Evolutionary conservation across 352 stramenopile species (phyloP).

Genomic region (Pythium oligandrum): DNA sequence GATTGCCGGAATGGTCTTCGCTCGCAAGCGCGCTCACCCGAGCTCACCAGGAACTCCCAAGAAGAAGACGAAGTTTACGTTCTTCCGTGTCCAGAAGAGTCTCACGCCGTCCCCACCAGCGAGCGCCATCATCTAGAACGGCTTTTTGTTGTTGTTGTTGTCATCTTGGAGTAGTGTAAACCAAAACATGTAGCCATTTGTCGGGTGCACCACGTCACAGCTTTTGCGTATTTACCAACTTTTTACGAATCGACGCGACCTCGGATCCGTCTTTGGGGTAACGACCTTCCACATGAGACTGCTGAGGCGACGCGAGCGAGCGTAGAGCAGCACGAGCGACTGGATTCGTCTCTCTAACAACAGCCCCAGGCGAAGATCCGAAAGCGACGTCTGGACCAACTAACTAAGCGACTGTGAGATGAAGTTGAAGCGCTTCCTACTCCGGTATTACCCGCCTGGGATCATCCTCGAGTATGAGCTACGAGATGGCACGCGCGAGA

Average conservation of each 20-base stretch:
- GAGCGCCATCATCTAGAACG: constrained; percentile 5
- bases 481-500: constrained; percentile 89
- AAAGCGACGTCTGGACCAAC: too few species aligned
- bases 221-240: constrained; percentile 7
- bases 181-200: too few species aligned
- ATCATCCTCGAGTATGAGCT: constrained; percentile 97
- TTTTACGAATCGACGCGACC: constrained; percentile 26
- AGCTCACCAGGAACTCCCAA: constrained; percentile 23
- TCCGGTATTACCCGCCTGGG: constrained; percentile 93
- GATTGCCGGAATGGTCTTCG: constrained; percentile 15
- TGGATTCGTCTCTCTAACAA: too few species aligned
- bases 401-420: constrained; percentile 33
- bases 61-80: constrained; percentile 25
- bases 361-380: too few species aligned
- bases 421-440: constrained; percentile 95
- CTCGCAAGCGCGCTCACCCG: constrained; percentile 16
- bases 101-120: constrained; percentile 25
- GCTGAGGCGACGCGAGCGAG: too few species aligned
- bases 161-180: too few species aligned
- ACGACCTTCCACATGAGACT: too few species aligned
- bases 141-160: too few species aligned
- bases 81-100: constrained; percentile 31
- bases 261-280: too few species aligned
- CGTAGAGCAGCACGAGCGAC: too few species aligned
- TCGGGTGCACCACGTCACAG: not conserved